Percentiles rank a stretch among this genome's conserved stretches.
These are phyloP conservation scores for Chaetomium strumarium DNA, from an alignment of 2,329 filamentous ascomycete species.

Conservation along the genomic window DNA sequence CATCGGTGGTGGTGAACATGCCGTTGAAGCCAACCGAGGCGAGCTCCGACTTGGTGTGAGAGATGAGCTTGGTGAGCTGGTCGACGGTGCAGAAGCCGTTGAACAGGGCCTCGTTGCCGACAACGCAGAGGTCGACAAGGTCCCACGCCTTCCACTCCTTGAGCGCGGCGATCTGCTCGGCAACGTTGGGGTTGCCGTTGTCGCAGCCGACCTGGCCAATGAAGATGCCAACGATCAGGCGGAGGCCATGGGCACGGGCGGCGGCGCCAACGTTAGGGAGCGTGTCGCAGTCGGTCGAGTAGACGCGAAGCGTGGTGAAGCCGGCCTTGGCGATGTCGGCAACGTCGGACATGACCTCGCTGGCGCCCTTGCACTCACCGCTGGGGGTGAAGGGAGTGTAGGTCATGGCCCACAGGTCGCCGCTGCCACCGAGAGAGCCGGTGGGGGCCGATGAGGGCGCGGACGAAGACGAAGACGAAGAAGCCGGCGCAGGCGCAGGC, in stretches of 20 bases:
- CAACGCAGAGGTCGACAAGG: slow-evolving; percentile 70
- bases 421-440: slow-evolving; percentile 35
- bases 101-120: slow-evolving; percentile 89
- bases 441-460: slow-evolving; percentile 8
- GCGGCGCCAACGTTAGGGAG: slow-evolving; percentile 70
- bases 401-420: slow-evolving; percentile 65
- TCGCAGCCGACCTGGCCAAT: slow-evolving; percentile 61
- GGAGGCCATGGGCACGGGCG: slow-evolving; percentile 59
- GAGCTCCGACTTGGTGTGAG: slow-evolving; percentile 59
- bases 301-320: slow-evolving; percentile 70
- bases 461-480: slow-evolving; percentile 21
- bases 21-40: slow-evolving; percentile 61
- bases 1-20: slow-evolving; percentile 78
- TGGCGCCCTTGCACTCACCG: slow-evolving; percentile 58
- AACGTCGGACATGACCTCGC: slow-evolving; percentile 56
- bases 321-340: slow-evolving; percentile 56
- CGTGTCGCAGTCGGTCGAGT: slow-evolving; percentile 85
- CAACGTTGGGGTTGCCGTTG: slow-evolving; percentile 54
- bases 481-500: slow-evolving; percentile 19
- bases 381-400: slow-evolving; percentile 66
- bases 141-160: slow-evolving; percentile 67
- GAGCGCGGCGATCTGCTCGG: slow-evolving; percentile 69
- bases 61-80: slow-evolving; percentile 66
- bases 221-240: slow-evolving; percentile 84
- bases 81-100: slow-evolving; percentile 59